phyloP scores from a whole-genome alignment of 2,329 filamentous ascomycete genomes.

The Geoglossum cookeanum region DNA sequence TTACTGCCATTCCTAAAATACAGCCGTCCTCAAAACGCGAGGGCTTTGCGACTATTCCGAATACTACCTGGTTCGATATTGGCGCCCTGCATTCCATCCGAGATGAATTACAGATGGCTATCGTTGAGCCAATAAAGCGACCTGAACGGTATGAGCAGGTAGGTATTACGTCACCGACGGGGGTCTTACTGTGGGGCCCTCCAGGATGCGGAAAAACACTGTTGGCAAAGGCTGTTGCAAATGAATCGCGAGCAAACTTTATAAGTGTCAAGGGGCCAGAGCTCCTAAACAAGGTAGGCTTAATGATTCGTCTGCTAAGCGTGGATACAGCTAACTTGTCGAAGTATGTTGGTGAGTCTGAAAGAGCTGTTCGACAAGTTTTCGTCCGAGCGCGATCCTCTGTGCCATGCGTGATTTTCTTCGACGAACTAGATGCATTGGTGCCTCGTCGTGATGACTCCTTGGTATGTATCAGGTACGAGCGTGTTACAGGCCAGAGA shows the following conservation, averaged over 20 bases:
- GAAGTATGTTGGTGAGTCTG: constrained; percentile 78
- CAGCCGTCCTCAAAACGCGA: constrained; percentile 73
- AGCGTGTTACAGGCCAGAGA: neutral
- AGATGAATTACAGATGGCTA: constrained; percentile 62
- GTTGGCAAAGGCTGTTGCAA: constrained; percentile 87
- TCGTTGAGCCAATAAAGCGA: constrained; percentile 73
- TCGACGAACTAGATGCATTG: constrained; percentile 89
- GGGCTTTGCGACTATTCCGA: constrained; percentile 84
- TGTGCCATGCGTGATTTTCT: constrained; percentile 88
- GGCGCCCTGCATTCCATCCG: constrained; percentile 68
- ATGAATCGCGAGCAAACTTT: constrained; percentile 91
- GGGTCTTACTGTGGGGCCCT: constrained; percentile 88
- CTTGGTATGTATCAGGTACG: constrained; percentile 5
- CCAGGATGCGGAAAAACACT: constrained; percentile 95
- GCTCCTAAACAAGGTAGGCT: constrained; percentile 59
- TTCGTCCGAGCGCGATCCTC: constrained; percentile 76
- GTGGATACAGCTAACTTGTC: neutral
- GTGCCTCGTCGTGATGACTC: constrained; percentile 63
- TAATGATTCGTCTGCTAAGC: neutral
- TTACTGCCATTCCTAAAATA: constrained; percentile 53
- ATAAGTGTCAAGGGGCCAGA: constrained; percentile 96
- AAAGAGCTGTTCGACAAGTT: constrained; percentile 78
- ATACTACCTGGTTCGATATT: constrained; percentile 84
- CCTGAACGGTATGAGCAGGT: constrained; percentile 59
- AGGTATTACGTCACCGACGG: constrained; percentile 64